Percentiles rank a stretch among this genome's conserved stretches.
These are phyloP conservation scores for Lagenidium sp. DNA, from an alignment of 352 stramenopile genomes.

Conservation along the genomic window DNA sequence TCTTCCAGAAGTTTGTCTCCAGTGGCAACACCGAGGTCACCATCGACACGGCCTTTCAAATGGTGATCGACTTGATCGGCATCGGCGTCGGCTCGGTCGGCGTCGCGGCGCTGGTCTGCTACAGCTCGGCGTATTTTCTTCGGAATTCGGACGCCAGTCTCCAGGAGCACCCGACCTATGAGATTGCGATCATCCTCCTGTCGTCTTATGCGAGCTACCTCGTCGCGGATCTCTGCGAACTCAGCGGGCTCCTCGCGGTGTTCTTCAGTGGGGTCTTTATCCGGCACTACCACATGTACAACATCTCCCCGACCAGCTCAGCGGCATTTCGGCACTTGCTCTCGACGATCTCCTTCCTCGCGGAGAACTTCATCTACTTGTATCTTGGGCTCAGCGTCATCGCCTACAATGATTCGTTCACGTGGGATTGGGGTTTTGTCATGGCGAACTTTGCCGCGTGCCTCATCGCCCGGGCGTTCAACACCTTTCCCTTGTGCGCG, in stretches of 20 bases:
- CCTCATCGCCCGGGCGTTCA: conserved; percentile 42
- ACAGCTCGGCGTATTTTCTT: conserved; percentile 32
- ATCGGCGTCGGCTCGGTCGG: conserved; percentile 38
- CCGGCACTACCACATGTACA: conserved; percentile 33
- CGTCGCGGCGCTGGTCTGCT: conserved; percentile 36
- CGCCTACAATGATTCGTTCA: conserved; percentile 42
- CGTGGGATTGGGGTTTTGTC: conserved; percentile 62
- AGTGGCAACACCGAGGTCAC: conserved; percentile 25
- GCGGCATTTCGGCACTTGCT: conserved; percentile 25
- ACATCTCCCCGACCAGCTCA: conserved; percentile 19
- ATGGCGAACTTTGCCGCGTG: conserved; percentile 18
- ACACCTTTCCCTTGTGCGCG: conserved; percentile 66
- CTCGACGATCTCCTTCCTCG: conserved; percentile 26
- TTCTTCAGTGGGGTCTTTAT: conserved; percentile 78
- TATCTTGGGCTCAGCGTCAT: conserved; percentile 64
- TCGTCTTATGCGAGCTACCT: conserved; percentile 70
- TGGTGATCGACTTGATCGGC: conserved; percentile 23
- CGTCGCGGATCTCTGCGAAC: conserved; percentile 35
- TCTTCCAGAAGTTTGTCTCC: conserved; percentile 47
- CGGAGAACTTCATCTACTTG: conserved; percentile 37
- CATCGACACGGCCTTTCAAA: conserved; percentile 5
- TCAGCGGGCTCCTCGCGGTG: conserved; percentile 88
- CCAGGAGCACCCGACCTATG: conserved; percentile 39
- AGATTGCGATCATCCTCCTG: conserved; percentile 57
- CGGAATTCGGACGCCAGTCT: conserved; percentile 23